These are phyloP conservation scores for Basidiobolus meristosporus DNA, from an alignment of 371 early-diverging fungal genomes.

Conservation along the genomic window DNA sequence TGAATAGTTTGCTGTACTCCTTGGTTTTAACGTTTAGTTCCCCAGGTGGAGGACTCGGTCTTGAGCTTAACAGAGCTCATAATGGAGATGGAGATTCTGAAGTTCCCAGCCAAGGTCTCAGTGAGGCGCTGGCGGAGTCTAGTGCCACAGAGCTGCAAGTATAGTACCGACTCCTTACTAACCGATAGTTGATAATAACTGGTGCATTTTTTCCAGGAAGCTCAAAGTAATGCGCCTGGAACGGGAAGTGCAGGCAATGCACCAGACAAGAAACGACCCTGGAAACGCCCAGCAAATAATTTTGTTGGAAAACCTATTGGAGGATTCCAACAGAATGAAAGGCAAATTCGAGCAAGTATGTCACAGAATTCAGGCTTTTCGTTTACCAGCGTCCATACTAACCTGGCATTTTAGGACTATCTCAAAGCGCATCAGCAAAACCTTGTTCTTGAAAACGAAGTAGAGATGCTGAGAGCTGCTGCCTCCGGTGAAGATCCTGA, in stretches of 20 bases:
- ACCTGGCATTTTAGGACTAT: slow-evolving; percentile 20
- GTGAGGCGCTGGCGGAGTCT: slow-evolving; percentile 24
- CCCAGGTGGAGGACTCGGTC: too few species aligned
- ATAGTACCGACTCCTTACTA: background rate
- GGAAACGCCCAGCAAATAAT: slow-evolving; percentile 23
- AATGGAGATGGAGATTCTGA: too few species aligned
- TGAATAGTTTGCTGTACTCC: too few species aligned
- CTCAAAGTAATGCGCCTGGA: slow-evolving; percentile 50
- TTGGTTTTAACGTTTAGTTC: too few species aligned
- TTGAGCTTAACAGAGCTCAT: too few species aligned
- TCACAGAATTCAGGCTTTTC: background rate
- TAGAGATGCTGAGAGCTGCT: slow-evolving; percentile 27
- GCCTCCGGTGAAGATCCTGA: slow-evolving; percentile 2
- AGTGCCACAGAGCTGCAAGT: slow-evolving; percentile 25
- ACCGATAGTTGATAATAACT: background rate
- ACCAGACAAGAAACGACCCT: slow-evolving; percentile 25
- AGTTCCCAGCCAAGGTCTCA: too few species aligned
- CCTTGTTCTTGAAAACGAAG: slow-evolving; percentile 47
- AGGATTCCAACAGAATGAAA: slow-evolving; percentile 48
- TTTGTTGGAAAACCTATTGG: slow-evolving; percentile 44
- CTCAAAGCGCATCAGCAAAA: slow-evolving; percentile 41
- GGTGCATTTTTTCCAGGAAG: background rate
- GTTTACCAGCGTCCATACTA: background rate
- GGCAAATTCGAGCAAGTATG: slow-evolving; percentile 41
- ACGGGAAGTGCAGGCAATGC: slow-evolving; percentile 39